A percentile compares a stretch with the other conserved stretches of the same genome.
These are phyloP conservation scores for Parathielavia appendiculata DNA, from an alignment of 495 filamentous ascomycete genomes.

Conservation along the genomic window DNA sequence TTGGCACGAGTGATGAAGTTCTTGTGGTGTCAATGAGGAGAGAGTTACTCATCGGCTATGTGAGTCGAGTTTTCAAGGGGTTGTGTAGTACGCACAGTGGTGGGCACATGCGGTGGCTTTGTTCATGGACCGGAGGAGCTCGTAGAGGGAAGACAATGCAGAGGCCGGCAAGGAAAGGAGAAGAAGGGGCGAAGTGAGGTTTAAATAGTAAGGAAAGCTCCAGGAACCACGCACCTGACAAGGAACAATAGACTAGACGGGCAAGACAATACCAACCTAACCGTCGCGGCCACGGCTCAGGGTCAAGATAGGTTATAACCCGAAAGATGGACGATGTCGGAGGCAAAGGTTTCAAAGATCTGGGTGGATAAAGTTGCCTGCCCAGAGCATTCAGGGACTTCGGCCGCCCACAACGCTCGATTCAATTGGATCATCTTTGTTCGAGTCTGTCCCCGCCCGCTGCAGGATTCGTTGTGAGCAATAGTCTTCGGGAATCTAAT, in stretches of 20 bases:
- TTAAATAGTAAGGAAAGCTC: conserved; percentile 22
- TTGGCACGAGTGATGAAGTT: conserved; percentile 6
- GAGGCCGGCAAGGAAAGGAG: background rate
- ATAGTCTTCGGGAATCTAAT: conserved; percentile 17
- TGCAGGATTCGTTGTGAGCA: conserved; percentile 1
- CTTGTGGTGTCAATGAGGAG: background rate
- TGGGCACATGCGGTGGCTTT: background rate
- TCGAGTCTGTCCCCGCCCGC: background rate
- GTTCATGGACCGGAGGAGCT: background rate
- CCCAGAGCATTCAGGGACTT: background rate
- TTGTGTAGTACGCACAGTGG: background rate
- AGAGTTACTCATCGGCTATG: background rate
- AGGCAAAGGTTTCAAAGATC: background rate
- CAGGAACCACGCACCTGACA: conserved; percentile 3
- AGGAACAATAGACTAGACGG: conserved; percentile 17
- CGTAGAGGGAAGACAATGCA: background rate
- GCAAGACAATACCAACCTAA: conserved; percentile 18
- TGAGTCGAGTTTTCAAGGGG: background rate
- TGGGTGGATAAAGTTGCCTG: background rate
- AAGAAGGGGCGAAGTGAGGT: conserved; percentile 1
- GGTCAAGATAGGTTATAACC: background rate
- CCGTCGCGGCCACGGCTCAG: background rate
- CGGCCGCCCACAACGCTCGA: conserved; percentile 1
- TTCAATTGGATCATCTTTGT: background rate
- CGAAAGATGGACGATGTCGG: conserved; percentile 9